These are phyloP conservation scores for Ustilago nuda DNA, from an alignment of 1,284 basidiomycete species.

Conservation along the genomic window DNA sequence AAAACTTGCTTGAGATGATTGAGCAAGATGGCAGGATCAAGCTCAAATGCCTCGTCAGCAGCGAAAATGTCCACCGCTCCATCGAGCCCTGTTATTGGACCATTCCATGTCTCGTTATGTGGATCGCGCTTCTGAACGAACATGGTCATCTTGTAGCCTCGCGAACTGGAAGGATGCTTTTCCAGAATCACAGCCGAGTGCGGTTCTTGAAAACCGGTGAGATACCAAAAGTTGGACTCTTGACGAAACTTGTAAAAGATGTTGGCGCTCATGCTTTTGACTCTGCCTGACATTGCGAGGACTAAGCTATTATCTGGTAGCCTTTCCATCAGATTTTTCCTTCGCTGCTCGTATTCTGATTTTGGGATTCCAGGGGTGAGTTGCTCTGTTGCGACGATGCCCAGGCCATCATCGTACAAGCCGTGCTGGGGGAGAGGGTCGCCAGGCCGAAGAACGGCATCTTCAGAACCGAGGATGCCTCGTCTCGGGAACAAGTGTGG, in stretches of 20 bases:
- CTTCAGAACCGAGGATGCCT: constrained; percentile 44
- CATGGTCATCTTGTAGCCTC: constrained; percentile 88
- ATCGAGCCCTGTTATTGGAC: constrained; percentile 74
- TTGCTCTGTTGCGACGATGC: constrained; percentile 71
- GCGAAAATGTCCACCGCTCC: constrained; percentile 65
- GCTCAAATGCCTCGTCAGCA: constrained; percentile 61
- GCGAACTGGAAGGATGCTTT: constrained; percentile 70
- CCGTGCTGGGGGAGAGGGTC: constrained; percentile 11
- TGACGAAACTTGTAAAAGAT: constrained; percentile 82
- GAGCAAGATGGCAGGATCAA: constrained; percentile 58
- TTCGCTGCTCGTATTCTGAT: constrained; percentile 84
- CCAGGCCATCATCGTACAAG: constrained; percentile 35
- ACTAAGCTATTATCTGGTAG: constrained; percentile 83
- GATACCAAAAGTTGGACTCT: constrained; percentile 68
- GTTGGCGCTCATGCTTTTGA: constrained; percentile 79
- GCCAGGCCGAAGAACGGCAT: constrained; percentile 33
- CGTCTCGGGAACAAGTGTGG: constrained; percentile 77
- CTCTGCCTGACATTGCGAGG: constrained; percentile 81
- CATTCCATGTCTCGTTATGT: constrained; percentile 90
- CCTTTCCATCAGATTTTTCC: constrained; percentile 79
- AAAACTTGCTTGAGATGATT: constrained; percentile 55
- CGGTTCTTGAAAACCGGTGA: constrained; percentile 86
- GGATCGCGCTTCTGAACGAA: constrained; percentile 82
- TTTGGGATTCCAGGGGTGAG: constrained; percentile 86
- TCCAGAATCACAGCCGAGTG: constrained; percentile 81